Conservation (phyloP, 2,329 filamentous ascomycete genomes). For the Penicillium sp. region DNA sequence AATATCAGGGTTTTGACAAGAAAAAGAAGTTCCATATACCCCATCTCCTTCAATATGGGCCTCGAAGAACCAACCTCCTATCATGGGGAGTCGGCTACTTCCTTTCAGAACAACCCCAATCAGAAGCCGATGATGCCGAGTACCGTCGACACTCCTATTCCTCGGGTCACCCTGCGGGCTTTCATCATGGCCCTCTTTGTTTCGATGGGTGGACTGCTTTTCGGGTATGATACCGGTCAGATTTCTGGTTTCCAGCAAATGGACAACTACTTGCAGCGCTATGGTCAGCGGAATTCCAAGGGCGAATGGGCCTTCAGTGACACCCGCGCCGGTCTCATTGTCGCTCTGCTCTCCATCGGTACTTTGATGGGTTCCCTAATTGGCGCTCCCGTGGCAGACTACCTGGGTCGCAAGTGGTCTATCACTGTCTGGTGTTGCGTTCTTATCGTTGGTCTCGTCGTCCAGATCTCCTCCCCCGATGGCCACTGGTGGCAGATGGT, state of each 20-base stretch:
- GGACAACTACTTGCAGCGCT: conserved; percentile 40
- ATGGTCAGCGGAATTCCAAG: conserved; percentile 31
- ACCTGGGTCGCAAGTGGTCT: conserved; percentile 42
- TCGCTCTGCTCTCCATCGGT: conserved; percentile 42
- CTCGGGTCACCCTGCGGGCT: conserved; percentile 36
- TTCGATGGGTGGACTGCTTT: conserved; percentile 47
- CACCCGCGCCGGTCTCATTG: conserved; percentile 42
- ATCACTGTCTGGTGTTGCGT: conserved; percentile 41
- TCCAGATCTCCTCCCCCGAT: conserved; percentile 41
- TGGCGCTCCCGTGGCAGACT: conserved; percentile 41
- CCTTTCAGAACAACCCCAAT: conserved; percentile 14
- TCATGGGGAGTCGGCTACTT: conserved; percentile 29
- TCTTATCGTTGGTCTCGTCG: conserved; percentile 40
- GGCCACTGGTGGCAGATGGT: conserved; percentile 42
- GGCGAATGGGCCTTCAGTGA: conserved; percentile 38
- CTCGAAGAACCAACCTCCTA: conserved; percentile 28
- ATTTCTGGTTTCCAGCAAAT: conserved; percentile 45
- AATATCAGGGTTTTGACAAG: background rate
- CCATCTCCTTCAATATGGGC: conserved; percentile 24
- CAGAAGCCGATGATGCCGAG: conserved; percentile 22
- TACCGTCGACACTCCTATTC: conserved; percentile 31
- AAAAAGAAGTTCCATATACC: background rate
- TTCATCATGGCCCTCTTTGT: conserved; percentile 43
- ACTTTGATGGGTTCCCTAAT: conserved; percentile 41
- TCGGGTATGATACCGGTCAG: conserved; percentile 45